These are phyloP conservation scores for Camelina laxa DNA, from an alignment of 345 rosid genomes.

Conservation along the genomic window DNA sequence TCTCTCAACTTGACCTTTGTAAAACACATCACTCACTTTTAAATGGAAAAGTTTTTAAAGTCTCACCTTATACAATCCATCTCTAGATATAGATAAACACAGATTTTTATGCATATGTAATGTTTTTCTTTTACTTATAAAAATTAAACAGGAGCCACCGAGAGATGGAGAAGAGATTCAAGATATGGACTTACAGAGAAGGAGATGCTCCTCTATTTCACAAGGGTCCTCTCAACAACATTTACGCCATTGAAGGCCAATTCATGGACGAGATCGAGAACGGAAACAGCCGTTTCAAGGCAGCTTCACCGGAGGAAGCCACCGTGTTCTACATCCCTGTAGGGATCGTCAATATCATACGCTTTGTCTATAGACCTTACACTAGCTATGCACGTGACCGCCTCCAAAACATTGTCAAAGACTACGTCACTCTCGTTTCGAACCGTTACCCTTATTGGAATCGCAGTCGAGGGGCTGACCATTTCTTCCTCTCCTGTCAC, in stretches of 20 bases:
- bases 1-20: constrained; percentile 20
- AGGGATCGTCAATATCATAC: constrained; percentile 47
- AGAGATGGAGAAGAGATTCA: constrained; percentile 65
- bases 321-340: constrained; percentile 56
- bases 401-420: constrained; percentile 44
- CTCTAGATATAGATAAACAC: constrained; percentile 19
- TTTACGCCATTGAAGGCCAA: constrained; percentile 61
- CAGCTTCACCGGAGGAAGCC: constrained; percentile 56
- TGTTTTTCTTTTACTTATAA: constrained; percentile 24
- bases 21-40: constrained; percentile 37
- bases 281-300: constrained; percentile 46
- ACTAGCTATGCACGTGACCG: constrained; percentile 46
- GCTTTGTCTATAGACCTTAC: constrained; percentile 51
- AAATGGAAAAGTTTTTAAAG: constrained; percentile 32
- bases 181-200: constrained; percentile 60
- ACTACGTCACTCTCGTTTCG: constrained; percentile 50
- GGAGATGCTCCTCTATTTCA: constrained; percentile 59
- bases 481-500: constrained; percentile 64
- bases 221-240: constrained; percentile 48
- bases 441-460: constrained; percentile 68
- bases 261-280: constrained; percentile 62
- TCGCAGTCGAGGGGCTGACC: constrained; percentile 63
- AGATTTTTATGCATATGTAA: constrained; percentile 30
- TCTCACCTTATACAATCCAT: constrained; percentile 36
- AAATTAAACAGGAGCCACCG: constrained; percentile 49